Evolutionary conservation across 1,284 basidiomycete species (phyloP), one percentile per base, ranked within the genome.

Genomic region (Ceratobasidium sp.): DNA sequence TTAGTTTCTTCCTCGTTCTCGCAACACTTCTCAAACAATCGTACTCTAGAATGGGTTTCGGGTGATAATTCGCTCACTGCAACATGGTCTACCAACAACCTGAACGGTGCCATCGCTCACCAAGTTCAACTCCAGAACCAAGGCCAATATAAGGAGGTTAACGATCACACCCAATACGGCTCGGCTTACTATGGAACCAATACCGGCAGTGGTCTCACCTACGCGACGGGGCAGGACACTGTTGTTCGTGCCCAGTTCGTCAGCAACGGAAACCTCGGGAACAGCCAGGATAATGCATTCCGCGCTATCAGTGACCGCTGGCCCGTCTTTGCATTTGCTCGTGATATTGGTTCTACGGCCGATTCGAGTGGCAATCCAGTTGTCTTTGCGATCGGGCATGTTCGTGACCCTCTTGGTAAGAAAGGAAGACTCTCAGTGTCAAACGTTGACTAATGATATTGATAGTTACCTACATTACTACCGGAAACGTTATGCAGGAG

Each of bases 151-250:
- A 83, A 83, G 0, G 92, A 92, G 82, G 81, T 87, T 75, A 84
- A 84, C 50, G 91, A 92, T 81, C 90, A 89, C 80, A 91, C 89
- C 26, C 88, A 92, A 84, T 88, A 92, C 83, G 92, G 91, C n/a
- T 89, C 90, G 26, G 89, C 88, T 0, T 91, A 87, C 82, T 92
- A 92, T 78, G 89, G 90, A 0, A 88, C 87, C 0, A 79, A 83
- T 0, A n/a, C 0, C 89, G n/a, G 89, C 87, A 79, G 90, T 90
- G 85, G 85, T 5, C 86, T 88, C 1, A 91, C 91, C 6, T 92
- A 87, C 82, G 91, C 92, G 82, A 89, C 89, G 2, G 91, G 91
- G 2, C 83, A 87, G 70, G 91, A 92, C 79, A 83, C 85, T 6
- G 84, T 86, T 52, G 87, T 90, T 52, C 90, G 91, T 46, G 86